phyloP scores from a whole-genome alignment of 768 basidiomycete species.

The Favolaschia claudopus region DNA sequence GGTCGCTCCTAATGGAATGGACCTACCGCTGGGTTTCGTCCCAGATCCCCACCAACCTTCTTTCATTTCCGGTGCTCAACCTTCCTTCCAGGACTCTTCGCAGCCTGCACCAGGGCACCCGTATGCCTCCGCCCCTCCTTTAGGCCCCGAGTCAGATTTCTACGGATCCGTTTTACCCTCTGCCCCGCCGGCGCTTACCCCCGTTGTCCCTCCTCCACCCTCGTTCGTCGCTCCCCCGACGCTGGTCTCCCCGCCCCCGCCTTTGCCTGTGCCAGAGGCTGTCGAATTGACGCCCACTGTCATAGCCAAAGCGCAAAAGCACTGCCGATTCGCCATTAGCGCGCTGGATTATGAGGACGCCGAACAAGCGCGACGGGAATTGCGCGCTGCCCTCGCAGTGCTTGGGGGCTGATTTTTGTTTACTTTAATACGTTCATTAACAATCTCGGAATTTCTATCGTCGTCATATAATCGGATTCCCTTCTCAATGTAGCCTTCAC shows the following conservation, averaged over 20 bases:
- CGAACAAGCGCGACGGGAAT: slow-evolving; percentile 84
- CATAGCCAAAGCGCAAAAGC: slow-evolving; percentile 85
- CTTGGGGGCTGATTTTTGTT: slow-evolving; percentile 57
- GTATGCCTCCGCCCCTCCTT: slow-evolving; percentile 26
- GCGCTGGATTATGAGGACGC: slow-evolving; percentile 96
- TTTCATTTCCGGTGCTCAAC: slow-evolving; percentile 7
- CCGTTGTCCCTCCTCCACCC: slow-evolving; percentile 38
- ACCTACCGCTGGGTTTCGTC: slow-evolving; percentile 29
- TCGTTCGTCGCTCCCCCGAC: slow-evolving; percentile 23
- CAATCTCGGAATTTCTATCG: too few species aligned
- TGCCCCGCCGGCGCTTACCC: slow-evolving; percentile 26
- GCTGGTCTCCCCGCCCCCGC: slow-evolving; percentile 31
- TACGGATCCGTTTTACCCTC: slow-evolving; percentile 17
- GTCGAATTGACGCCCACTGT: slow-evolving; percentile 67
- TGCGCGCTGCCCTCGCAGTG: slow-evolving; percentile 75
- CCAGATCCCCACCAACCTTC: slow-evolving; percentile 17
- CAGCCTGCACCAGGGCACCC: slow-evolving; percentile 5
- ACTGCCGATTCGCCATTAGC: slow-evolving; percentile 91
- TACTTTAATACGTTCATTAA: too few species aligned
- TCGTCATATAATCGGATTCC: slow-evolving; percentile 12
- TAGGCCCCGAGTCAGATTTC: slow-evolving; percentile 10
- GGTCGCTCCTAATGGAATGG: not conserved
- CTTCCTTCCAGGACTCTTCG: not conserved
- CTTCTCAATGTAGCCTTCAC: not conserved
- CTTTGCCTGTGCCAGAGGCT: slow-evolving; percentile 33